Conservation (phyloP, 495 filamentous ascomycete genomes). For the Massariosphaeria phaeospora region DNA sequence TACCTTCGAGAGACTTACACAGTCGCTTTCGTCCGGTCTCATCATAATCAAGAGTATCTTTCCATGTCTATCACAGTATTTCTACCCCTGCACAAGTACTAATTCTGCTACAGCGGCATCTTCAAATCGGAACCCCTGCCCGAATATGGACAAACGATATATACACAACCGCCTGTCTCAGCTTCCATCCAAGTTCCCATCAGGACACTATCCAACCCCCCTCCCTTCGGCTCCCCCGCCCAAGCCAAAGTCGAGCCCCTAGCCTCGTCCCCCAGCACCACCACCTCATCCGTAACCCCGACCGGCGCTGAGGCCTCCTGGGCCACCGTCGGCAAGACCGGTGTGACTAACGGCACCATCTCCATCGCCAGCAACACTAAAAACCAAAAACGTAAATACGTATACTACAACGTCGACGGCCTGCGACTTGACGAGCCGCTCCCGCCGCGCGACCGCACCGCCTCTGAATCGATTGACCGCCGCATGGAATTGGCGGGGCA, state of each 20-base stretch:
- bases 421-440: constrained; percentile 37
- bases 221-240: neutral
- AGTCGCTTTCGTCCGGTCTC: too few species aligned
- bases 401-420: constrained; percentile 36
- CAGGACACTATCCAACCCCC: neutral
- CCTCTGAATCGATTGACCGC: constrained; percentile 29
- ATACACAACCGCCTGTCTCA: constrained; percentile 3
- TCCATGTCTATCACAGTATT: too few species aligned
- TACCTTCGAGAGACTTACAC: too few species aligned
- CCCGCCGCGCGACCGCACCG: constrained; percentile 23
- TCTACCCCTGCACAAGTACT: constrained; percentile 23
- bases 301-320: constrained; percentile 16
- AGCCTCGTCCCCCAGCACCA: constrained; percentile 2
- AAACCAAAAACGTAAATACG: constrained; percentile 23
- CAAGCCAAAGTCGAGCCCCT: neutral
- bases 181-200: neutral
- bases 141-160: neutral
- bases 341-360: constrained; percentile 30
- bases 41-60: too few species aligned
- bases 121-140: constrained; percentile 18
- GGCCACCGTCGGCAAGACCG: constrained; percentile 37
- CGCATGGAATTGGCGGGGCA: constrained; percentile 30
- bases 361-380: constrained; percentile 34
- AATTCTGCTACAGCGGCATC: neutral
- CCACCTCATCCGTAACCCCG: constrained; percentile 4